Evolutionary conservation across 1,284 basidiomycete genomes (phyloP), one percentile per base, ranked within the genome.

Genomic region (Inonotus obliquus): DNA sequence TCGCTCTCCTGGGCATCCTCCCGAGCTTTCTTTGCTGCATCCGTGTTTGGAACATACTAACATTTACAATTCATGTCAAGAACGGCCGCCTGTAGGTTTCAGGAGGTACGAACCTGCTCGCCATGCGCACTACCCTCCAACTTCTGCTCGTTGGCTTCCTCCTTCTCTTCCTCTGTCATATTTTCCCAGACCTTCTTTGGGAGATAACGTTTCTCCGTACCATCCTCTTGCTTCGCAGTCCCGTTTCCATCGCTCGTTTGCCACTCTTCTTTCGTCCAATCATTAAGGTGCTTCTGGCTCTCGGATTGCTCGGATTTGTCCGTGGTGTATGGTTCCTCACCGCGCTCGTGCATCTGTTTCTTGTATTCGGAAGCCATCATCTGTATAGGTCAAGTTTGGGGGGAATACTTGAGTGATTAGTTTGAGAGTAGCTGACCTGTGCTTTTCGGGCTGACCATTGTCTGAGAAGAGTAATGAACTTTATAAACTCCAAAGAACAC

Each of bases 371-470:
- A 56, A 6, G 62, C 62, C 59, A 60, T 60, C 59, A 63, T 56
- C 62, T 63, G 38, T 41, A 19, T 1, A 21, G 27, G 3, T 19
- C n/a, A n/a, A 38, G 19, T 27, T 32, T 32, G 35, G 29, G n/a
- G 1, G 38, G 5, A 9, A 9, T 17, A 13, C 32, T 37, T 13
- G 6, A n/a, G 4, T 27, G 1, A 44, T 37, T 17, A 17, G 1
- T 7, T 10, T 37, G 27, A 51, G 48, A 57, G 35, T 0, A 23
- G n/a, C 49, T 59, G 13, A 55, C 61, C 61, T 63, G 61, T n/a
- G 62, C 62, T 38, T 63, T 63, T 13, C 62, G 62, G 23, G 62
- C 62, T 25, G 62, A 63, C 62, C 62, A 63, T 53, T 63, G 62
- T 21, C 62, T 63, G 44, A 2, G 2, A 13, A 35, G 17, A 10